A percentile compares a stretch with the other conserved stretches of the same genome.
Evolutionary conservation across 2,329 filamentous ascomycete species (phyloP).

Genomic region (Scedosporium boydii): DNA sequence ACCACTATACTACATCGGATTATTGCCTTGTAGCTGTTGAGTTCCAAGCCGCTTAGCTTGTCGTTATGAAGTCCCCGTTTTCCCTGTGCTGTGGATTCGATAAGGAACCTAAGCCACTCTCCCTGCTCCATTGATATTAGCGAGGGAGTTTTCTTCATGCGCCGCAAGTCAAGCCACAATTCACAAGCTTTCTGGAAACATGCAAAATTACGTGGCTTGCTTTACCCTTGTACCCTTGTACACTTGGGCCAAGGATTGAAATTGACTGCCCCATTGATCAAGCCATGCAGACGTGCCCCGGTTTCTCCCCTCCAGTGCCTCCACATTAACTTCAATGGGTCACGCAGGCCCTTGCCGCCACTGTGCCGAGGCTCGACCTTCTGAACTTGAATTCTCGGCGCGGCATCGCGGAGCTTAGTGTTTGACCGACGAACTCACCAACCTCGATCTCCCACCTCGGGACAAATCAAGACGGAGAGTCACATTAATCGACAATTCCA

Average conservation of each 20-base stretch:
- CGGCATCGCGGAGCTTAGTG: neutral
- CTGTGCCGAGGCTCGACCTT: neutral
- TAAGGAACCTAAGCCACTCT: neutral
- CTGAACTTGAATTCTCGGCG: neutral
- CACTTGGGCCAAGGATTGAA: no score
- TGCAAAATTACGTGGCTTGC: no score
- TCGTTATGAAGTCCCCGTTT: neutral
- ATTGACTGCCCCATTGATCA: no score
- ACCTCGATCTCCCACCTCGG: neutral
- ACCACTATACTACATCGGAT: conserved; percentile 5
- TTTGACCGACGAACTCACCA: neutral
- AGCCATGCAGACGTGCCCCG: neutral
- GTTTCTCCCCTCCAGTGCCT: neutral
- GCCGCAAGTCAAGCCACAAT: neutral
- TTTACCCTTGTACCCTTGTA: no score
- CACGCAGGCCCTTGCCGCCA: neutral
- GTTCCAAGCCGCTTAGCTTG: neutral
- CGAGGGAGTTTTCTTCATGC: no score
- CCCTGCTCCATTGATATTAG: neutral
- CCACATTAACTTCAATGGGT: no score
- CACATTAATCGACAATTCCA: no score
- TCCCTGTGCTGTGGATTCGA: no score
- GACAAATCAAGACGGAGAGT: neutral
- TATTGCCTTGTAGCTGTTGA: neutral
- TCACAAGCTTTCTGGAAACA: neutral